phyloP scores from a whole-genome alignment of 225 moss, liverwort and hornwort genomes.

The Polytrichum commune region DNA sequence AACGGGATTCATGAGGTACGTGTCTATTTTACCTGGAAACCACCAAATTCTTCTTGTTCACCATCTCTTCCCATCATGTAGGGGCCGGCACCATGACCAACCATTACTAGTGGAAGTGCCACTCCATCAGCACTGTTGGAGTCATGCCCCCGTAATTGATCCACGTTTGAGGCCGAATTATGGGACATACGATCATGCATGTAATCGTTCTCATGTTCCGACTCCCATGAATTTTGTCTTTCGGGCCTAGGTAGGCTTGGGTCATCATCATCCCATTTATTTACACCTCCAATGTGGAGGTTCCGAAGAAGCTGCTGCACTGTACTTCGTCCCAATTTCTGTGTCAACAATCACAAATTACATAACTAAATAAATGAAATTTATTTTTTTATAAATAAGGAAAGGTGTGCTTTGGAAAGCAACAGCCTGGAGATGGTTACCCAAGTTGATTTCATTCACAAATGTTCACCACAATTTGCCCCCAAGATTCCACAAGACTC shows the following conservation, averaged over 20 bases:
- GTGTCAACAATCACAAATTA: slow-evolving; percentile 3
- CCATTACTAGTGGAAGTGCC: slow-evolving; percentile 31
- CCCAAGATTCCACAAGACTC: too few species aligned
- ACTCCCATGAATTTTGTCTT: slow-evolving; percentile 53
- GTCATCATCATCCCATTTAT: slow-evolving; percentile 48
- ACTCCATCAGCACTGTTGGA: slow-evolving; percentile 14
- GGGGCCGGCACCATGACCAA: slow-evolving; percentile 38
- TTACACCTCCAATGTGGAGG: slow-evolving; percentile 57
- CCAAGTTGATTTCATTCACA: too few species aligned
- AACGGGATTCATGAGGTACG: too few species aligned
- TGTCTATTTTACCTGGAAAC: slow-evolving; percentile 42
- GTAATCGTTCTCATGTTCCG: slow-evolving; percentile 41
- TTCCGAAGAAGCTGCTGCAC: slow-evolving; percentile 80
- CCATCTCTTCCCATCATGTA: slow-evolving; percentile 32
- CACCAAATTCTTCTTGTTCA: slow-evolving; percentile 37
- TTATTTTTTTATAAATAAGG: too few species aligned
- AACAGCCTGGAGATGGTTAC: too few species aligned
- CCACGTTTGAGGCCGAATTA: slow-evolving; percentile 24
- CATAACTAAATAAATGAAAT: too few species aligned
- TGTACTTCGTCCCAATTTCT: slow-evolving; percentile 78
- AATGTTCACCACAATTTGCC: too few species aligned
- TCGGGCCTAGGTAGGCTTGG: slow-evolving; percentile 29
- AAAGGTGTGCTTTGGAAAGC: too few species aligned
- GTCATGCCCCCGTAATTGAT: slow-evolving; percentile 26
- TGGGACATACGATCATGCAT: slow-evolving; percentile 31